Evolutionary conservation across 2,329 filamentous ascomycete genomes (phyloP), one percentile per base, ranked within the genome.

Genomic region (Trichoderma sp.): DNA sequence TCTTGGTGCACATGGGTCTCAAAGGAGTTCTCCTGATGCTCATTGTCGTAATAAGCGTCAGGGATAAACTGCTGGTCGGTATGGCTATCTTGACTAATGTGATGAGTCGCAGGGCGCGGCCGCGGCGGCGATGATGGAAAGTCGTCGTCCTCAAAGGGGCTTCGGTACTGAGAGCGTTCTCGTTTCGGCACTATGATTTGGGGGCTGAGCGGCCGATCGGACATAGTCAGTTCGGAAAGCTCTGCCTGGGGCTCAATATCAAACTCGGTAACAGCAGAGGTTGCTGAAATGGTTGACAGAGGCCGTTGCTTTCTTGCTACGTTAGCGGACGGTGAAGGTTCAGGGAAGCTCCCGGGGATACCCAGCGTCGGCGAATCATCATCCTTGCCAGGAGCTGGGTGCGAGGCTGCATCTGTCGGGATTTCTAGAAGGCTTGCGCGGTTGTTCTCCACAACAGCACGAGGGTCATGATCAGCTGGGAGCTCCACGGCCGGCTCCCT

Each of bases 181-280:
- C 77, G 76, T 26, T 74, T 73, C 24, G 77, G 67, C 51, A 74
- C 73, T 9, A 77, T 39, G 21, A 73, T 73, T 43, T 78, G 79
- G 7, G 80, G 78, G 64, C 76, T 80, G 5, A 78, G 76, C 28
- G 79, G 76, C 64, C 79, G 78, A 30, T 78, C 72, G 61, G 77
- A 74, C 24, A 75, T 76, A 61, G 76, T 75, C 57, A 81, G 82
- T 18, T 83, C 76, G 1, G 85, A 82, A 1, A 86, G 82, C 60
- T 90, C 87, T 1, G 86, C 88, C 78, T 94, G 92, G 26, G 90
- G 86, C 75, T 94, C 92, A n/a, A 85, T 86, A 75, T 94, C 92
- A 75, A 94, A 92, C 76, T 93, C 90, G 0, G 91, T 93, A 8
- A 86, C 86, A 56, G 86, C 86, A n/a, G 90, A 91, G 6, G 82